Evolutionary conservation across 331 rosid species (phyloP).

Genomic region (Telfairia occidentalis): DNA sequence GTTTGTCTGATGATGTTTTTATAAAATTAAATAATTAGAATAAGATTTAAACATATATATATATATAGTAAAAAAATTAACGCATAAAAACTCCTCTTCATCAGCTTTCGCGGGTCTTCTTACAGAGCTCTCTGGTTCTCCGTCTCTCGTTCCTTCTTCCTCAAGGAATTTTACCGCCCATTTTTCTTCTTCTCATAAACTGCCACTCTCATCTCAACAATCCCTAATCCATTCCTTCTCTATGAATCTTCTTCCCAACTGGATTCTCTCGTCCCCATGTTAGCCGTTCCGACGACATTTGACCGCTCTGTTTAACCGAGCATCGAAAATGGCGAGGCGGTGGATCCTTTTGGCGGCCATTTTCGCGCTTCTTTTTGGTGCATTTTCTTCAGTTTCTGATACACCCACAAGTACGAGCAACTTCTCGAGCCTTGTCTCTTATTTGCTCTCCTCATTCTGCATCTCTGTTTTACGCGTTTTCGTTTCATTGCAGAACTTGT

Average conservation of each 20-base stretch:
- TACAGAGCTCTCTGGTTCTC: neutral
- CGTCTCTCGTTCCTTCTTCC: neutral
- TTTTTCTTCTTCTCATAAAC: neutral
- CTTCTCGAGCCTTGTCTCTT: neutral
- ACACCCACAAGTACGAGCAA: conserved; percentile 53
- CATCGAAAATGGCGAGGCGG: conserved; percentile 32
- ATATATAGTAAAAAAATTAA: neutral
- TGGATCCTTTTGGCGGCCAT: conserved; percentile 29
- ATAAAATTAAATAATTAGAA: neutral
- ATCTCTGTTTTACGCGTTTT: neutral
- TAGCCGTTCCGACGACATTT: neutral
- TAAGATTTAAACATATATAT: neutral
- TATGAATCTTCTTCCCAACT: neutral
- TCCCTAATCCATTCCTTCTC: neutral
- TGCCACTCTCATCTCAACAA: neutral
- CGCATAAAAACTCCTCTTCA: neutral
- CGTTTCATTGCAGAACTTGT: conserved; percentile 45
- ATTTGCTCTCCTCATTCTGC: neutral
- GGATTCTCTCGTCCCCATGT: neutral
- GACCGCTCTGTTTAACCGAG: conserved; percentile 1
- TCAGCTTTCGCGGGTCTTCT: neutral
- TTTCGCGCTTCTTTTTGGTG: conserved; percentile 32
- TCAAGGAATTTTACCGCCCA: neutral
- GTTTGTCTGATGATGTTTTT: no score
- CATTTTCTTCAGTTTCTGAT: conserved; percentile 54